Conservation (phyloP, 2,329 filamentous ascomycete genomes). For the Trichoderma harzianum region DNA sequence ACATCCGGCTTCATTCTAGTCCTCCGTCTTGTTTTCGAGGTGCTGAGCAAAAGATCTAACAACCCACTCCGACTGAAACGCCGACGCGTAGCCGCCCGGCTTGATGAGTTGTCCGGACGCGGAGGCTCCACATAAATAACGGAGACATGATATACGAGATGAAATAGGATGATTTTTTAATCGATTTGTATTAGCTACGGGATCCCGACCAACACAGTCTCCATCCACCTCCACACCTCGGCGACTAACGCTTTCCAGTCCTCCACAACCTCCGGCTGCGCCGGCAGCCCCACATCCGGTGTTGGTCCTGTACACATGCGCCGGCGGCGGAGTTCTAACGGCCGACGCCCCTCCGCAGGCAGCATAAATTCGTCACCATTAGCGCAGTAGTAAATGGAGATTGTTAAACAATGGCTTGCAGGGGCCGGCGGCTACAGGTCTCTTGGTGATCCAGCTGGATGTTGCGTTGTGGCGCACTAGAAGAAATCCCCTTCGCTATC, state of each 20-base stretch:
- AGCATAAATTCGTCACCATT: not conserved
- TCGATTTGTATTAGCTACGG: not conserved
- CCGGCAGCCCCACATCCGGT: not conserved
- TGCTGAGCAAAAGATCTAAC: not conserved
- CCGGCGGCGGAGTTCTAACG: not conserved
- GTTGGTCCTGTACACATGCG: not conserved
- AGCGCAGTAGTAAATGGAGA: not conserved
- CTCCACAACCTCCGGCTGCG: not conserved
- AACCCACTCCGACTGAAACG: not conserved
- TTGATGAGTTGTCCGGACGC: not conserved
- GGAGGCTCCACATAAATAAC: not conserved
- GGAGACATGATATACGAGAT: not conserved
- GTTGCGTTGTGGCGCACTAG: not conserved
- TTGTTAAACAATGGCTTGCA: not conserved
- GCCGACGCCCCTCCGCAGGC: not conserved
- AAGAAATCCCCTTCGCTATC: conserved; percentile 2
- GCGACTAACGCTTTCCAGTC: not conserved
- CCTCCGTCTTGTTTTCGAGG: not conserved
- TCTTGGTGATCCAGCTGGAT: not conserved
- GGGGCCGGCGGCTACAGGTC: not conserved
- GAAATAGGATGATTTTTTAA: not conserved
- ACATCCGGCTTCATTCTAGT: not conserved
- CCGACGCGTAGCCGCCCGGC: not conserved
- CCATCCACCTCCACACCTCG: not conserved
- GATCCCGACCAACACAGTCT: not conserved